Evolutionary conservation across 176 grass and related monocot genomes (phyloP).

Genomic region (Paspalum vaginatum): DNA sequence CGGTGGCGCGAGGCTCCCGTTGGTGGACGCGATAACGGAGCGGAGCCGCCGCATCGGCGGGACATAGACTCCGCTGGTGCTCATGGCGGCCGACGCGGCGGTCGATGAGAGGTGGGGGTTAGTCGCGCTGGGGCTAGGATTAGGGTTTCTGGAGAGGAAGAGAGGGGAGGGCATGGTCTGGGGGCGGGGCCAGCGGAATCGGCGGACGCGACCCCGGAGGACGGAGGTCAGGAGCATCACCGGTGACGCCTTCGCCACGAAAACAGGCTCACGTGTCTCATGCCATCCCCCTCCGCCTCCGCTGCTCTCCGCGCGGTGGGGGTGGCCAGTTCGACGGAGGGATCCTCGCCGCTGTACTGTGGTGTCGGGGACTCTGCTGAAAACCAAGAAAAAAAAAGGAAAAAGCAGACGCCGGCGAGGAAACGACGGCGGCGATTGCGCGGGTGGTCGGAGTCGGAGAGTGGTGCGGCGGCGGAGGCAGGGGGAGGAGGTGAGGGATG

Average conservation of each 20-base stretch:
- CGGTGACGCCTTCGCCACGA: conserved; percentile 41
- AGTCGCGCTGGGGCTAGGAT: conserved; percentile 21
- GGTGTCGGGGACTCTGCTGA: neutral
- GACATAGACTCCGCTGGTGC: conserved; percentile 70
- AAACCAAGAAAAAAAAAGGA: too few relatives aligned
- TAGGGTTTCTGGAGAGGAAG: conserved; percentile 63
- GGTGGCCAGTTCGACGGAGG: neutral
- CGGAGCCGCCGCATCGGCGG: conserved; percentile 86
- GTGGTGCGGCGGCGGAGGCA: conserved; percentile 43
- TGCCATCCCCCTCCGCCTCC: conserved; percentile 38
- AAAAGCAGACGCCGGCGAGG: conserved; percentile 14
- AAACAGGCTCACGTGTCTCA: conserved; percentile 44
- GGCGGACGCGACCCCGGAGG: conserved; percentile 56
- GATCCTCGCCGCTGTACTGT: neutral
- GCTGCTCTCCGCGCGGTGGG: neutral
- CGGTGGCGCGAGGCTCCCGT: conserved; percentile 60
- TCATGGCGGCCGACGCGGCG: conserved; percentile 38
- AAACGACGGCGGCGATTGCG: conserved; percentile 11
- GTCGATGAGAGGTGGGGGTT: neutral
- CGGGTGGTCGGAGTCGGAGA: neutral
- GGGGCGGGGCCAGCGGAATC: conserved; percentile 43
- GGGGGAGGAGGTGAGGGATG: neutral
- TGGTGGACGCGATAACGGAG: conserved; percentile 80
- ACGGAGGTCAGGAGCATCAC: conserved; percentile 68
- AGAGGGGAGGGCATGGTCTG: conserved; percentile 57